Evolutionary conservation across 257 asterid species (phyloP).

Genomic region (Ophiorrhiza pumila): DNA sequence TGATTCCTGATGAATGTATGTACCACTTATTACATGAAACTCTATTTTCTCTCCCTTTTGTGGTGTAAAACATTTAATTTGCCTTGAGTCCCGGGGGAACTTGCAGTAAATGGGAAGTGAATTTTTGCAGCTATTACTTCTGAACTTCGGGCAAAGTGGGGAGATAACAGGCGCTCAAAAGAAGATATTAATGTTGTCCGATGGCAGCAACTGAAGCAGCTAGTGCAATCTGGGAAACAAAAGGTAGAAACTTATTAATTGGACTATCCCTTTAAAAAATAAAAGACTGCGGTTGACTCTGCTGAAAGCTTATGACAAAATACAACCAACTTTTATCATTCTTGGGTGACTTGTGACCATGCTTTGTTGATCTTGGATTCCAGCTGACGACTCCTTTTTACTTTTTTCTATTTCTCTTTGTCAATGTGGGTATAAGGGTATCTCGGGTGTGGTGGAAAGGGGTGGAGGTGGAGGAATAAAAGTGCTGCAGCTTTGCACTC

Average conservation of each 20-base stretch:
- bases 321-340: conserved; percentile 4
- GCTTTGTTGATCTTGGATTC: neutral
- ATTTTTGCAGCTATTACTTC: conserved; percentile 62
- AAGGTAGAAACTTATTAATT: conserved; percentile 43
- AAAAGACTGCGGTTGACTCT: neutral
- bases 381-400: neutral
- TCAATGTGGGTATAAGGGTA: neutral
- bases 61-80: conserved; percentile 7
- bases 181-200: conserved; percentile 64
- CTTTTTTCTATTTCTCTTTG: neutral
- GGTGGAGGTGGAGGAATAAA: neutral
- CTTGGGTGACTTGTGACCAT: neutral
- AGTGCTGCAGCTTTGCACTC: neutral
- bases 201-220: conserved; percentile 69
- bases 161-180: conserved; percentile 57
- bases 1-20: conserved; percentile 93
- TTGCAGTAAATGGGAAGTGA: conserved; percentile 9
- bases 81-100: conserved; percentile 3
- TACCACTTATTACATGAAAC: conserved; percentile 7
- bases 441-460: no score
- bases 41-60: conserved; percentile 8
- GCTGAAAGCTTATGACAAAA: neutral
- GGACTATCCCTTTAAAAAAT: neutral
- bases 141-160: conserved; percentile 80
- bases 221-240: conserved; percentile 68